Conservation (phyloP, 1,284 basidiomycete species). For the Marasmius fiardii region DNA sequence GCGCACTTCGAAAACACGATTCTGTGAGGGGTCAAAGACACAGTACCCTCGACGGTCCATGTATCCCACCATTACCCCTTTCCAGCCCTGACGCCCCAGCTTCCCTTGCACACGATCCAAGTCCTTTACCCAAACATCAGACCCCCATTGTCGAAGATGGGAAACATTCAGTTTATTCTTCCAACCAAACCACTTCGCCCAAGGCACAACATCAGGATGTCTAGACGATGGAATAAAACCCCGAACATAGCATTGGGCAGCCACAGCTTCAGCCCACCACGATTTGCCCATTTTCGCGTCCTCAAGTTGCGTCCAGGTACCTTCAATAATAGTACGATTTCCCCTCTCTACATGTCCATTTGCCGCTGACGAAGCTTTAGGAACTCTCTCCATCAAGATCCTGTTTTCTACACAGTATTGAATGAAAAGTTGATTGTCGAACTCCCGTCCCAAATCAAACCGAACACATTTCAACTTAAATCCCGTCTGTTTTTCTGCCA, state of each 20-base stretch:
- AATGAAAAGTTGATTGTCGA: slow-evolving; percentile 9
- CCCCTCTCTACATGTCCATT: slow-evolving; percentile 12
- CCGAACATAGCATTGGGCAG: too few species aligned
- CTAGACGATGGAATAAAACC: too few species aligned
- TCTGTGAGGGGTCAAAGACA: slow-evolving; percentile 2
- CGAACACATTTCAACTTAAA: background rate
- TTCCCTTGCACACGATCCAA: slow-evolving; percentile 11
- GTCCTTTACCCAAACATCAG: slow-evolving; percentile 13
- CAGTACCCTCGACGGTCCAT: slow-evolving; percentile 12
- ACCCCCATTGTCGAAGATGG: slow-evolving; percentile 12
- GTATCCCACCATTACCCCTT: slow-evolving; percentile 15
- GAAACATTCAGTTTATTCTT: too few species aligned
- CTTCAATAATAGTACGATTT: slow-evolving; percentile 8
- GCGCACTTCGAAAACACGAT: slow-evolving; percentile 5
- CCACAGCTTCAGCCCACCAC: too few species aligned
- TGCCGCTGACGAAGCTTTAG: slow-evolving; percentile 13
- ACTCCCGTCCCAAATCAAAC: background rate
- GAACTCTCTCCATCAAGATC: slow-evolving; percentile 10
- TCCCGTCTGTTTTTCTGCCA: background rate
- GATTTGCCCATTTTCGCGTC: slow-evolving; percentile 2
- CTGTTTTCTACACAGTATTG: slow-evolving; percentile 5
- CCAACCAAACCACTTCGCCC: too few species aligned
- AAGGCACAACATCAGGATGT: too few species aligned
- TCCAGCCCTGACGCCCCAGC: slow-evolving; percentile 13
- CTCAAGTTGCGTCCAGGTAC: background rate